Evolutionary conservation across 2,329 filamentous ascomycete genomes (phyloP).

Genomic region (Sarocladium strictum): DNA sequence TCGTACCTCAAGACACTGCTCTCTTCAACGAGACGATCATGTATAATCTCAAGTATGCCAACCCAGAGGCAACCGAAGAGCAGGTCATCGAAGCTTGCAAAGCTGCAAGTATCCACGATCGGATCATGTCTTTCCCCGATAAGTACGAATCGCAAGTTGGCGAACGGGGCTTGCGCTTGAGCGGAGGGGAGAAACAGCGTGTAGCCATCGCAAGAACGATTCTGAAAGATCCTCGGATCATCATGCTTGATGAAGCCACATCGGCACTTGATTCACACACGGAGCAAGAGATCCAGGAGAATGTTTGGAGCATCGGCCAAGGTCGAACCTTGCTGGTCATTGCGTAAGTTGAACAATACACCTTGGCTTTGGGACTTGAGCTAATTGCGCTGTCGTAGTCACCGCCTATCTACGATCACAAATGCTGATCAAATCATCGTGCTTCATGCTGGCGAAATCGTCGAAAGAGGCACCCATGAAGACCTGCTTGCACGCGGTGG

Average conservation of each 20-base stretch:
- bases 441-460: conserved; percentile 67
- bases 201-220: conserved; percentile 92
- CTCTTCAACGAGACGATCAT: conserved; percentile 92
- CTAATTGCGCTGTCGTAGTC: conserved; percentile 36
- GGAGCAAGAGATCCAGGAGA: conserved; percentile 86
- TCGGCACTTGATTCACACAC: conserved; percentile 88
- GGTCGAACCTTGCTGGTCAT: conserved; percentile 94
- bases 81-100: conserved; percentile 77
- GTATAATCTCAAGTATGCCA: conserved; percentile 92
- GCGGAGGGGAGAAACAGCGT: conserved; percentile 88
- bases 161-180: conserved; percentile 79
- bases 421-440: conserved; percentile 82
- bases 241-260: conserved; percentile 89
- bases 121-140: conserved; percentile 83
- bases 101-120: conserved; percentile 87
- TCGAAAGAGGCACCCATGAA: conserved; percentile 72
- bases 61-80: conserved; percentile 71
- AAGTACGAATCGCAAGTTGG: conserved; percentile 86
- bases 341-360: conserved; percentile 52
- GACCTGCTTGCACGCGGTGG: conserved; percentile 66
- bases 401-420: conserved; percentile 79
- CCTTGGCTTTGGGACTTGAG: not conserved
- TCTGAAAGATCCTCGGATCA: conserved; percentile 84
- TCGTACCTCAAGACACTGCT: conserved; percentile 94
- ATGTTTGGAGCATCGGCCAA: conserved; percentile 72